Conservation (phyloP, 306 rosid species). For the Mimosa bimucronata region DNA sequence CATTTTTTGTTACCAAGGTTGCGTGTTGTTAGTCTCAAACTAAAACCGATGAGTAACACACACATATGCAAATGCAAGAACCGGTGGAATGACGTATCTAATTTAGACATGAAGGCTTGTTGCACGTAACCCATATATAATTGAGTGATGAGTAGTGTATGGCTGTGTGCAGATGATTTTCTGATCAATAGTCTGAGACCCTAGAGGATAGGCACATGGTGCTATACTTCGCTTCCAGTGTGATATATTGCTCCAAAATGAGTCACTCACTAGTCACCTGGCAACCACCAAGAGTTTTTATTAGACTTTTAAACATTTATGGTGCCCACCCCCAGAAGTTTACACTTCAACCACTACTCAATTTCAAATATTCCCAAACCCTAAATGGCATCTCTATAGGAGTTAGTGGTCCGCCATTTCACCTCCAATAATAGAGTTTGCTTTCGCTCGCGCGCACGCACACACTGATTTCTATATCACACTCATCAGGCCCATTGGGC, state of each 20-base stretch:
- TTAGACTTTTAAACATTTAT: neutral
- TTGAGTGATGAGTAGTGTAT: no score
- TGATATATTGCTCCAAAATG: neutral
- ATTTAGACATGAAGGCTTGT: neutral
- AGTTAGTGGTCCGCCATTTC: neutral
- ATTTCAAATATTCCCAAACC: neutral
- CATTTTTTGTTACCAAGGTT: neutral
- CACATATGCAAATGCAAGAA: neutral
- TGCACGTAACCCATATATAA: neutral
- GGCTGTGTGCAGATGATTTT: neutral
- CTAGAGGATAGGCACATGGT: neutral
- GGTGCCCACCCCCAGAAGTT: neutral
- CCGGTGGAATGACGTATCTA: neutral
- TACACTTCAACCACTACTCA: neutral
- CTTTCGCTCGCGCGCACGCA: no score
- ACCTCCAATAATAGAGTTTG: neutral
- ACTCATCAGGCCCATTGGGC: neutral
- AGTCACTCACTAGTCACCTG: neutral
- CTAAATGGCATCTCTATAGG: neutral
- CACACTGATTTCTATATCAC: neutral
- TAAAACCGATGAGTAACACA: neutral
- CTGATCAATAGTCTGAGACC: neutral
- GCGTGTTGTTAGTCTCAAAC: neutral
- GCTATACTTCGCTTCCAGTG: neutral
- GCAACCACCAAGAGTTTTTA: neutral